phyloP scores from a whole-genome alignment of 768 basidiomycete genomes.

The Leucocoprinus leucothites region DNA sequence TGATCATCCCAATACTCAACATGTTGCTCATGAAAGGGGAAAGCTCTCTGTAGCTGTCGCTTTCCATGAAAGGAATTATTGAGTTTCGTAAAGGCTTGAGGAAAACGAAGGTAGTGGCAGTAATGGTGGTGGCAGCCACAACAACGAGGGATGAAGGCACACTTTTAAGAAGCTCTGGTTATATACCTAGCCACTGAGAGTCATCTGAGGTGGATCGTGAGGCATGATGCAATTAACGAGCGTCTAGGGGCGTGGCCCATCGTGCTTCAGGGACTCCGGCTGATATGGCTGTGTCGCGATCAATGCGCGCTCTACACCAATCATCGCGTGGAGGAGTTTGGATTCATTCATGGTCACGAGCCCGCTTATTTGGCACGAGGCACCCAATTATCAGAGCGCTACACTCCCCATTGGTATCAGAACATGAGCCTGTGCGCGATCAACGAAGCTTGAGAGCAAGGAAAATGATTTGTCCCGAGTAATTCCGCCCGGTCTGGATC shows the following conservation, averaged over 20 bases:
- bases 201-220: not conserved
- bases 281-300: conserved; percentile 1
- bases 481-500: not conserved
- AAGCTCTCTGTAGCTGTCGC: not conserved
- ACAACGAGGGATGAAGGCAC: not conserved
- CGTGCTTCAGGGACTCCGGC: not conserved
- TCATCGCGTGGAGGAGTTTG: not conserved
- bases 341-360: not conserved
- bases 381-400: no score
- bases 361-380: not conserved
- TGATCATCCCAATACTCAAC: conserved; percentile 5
- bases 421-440: no score
- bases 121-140: not conserved
- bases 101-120: no score
- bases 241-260: not conserved
- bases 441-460: not conserved
- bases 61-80: not conserved
- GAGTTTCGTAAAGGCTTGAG: no score
- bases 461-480: not conserved
- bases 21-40: conserved; percentile 1
- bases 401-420: no score
- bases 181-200: not conserved
- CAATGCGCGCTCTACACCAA: not conserved
- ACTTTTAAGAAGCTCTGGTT: not conserved
- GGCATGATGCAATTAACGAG: not conserved